Evolutionary conservation across 495 filamentous ascomycete genomes (phyloP), one percentile per base, ranked within the genome.

Genomic region (Thermothielavioides terrestris): DNA sequence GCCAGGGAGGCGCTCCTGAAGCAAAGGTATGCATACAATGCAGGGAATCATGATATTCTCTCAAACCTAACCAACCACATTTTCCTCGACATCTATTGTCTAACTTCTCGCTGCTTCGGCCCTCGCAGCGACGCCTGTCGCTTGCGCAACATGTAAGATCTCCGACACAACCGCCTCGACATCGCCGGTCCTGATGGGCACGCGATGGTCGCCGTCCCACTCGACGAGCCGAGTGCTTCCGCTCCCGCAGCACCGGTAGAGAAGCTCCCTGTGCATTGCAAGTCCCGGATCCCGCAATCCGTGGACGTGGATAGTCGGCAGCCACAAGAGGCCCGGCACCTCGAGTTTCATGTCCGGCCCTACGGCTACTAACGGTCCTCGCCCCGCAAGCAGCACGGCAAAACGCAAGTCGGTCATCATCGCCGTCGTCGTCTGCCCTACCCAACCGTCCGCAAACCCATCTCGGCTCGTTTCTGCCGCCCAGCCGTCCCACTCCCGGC

Each of bases 271-370:
- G 51, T 84, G 80, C 26, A 75, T 49, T 36, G 72, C 55, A 25
- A 83, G 50, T 1, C 78, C 79, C 37, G 64, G 59, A 56, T 85
- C 82, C 30, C 56, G 61, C 60, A 76, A 49, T 0, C 82, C 82
- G 63, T 84, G 82, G 5, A 85, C 75, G 63, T 85, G 82, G 22
- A 84, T 49, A 12, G 79, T 82, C 26, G 79, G 78, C n/a, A 79
- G 55, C 8, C 21, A 18, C 14, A 39, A 17, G 6, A 32, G 22
- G 14, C 11, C 34, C 2, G 50, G 42, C 37, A 36, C 39, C 32
- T 52, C 49, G 4, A 9, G 2, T 18, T 37, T n/a, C n/a, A n/a
- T n/a, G n/a, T n/a, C n/a, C n/a, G n/a, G n/a, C n/a, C n/a, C n/a
- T n/a, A n/a, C 15, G 2, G n/a, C 17, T 14, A 17, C 72, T 8